Evolutionary conservation across 1,284 basidiomycete species (phyloP), one percentile per base, ranked within the genome.

Genomic region (Heterobasidion annosum): DNA sequence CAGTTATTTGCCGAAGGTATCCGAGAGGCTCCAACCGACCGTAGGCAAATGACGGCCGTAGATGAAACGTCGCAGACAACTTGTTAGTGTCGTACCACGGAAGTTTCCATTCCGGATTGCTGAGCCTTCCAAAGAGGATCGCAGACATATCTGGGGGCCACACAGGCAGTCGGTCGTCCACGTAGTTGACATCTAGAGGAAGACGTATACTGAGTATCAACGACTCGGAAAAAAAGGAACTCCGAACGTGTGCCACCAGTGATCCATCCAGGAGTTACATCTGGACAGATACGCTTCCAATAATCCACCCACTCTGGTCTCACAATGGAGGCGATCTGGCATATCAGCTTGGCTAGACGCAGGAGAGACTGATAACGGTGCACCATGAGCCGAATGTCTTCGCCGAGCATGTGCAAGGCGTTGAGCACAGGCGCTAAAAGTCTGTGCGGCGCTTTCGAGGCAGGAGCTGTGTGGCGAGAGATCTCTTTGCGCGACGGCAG

Each of bases 261-360:
- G 2, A 79, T 78, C 88, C 88, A 90, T 18, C 68, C 64, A 34
- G 72, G 66, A 59, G 76, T 68, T 18, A 76, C 74, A 48, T 77
- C 74, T 0, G 91, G 89, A 62, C 82, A 80, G 33, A 91, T 69
- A 7, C 91, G 77, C 59, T 84, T 84, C 88, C 91, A 92, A 64
- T 93, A 93, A 66, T 96, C 93, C 1, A 81, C 78, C 90, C 93
- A 97, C 63, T 91, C 89, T 0, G 79, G 78, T 32, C 86, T 77
- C 5, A 89, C 78, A 12, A 81, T 68, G 8, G 75, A 63, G 2
- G 88, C 87, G n/a, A 95, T 68, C 1, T 75, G 73, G 55, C 83
- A 81, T 7, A 95, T 75, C 9, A 93, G 60, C 0, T 79, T 77
- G 0, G 77, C 84, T 8, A 95, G 69, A 32, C 70, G 70, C n/a